Evolutionary conservation across 305 asterid species (phyloP).

Genomic region (Rubia balearica): DNA sequence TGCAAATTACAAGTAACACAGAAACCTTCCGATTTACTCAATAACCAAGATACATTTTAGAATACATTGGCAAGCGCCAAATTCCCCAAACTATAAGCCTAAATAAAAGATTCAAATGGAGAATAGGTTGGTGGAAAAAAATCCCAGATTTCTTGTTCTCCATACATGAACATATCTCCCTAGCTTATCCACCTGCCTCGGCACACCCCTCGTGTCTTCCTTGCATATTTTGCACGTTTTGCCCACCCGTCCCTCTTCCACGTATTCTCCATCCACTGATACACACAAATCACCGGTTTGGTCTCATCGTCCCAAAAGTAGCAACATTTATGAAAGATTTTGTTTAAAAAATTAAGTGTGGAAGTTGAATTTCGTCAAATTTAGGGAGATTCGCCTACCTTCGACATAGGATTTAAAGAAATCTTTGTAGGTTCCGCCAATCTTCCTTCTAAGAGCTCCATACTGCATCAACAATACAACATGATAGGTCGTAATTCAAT

Average conservation of each 20-base stretch:
- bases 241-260: constrained; percentile 98
- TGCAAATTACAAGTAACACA: background rate
- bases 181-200: constrained; percentile 70
- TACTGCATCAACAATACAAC: constrained; percentile 32
- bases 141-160: constrained; percentile 53
- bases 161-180: constrained; percentile 79
- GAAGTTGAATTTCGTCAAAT: no score
- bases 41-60: background rate
- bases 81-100: background rate
- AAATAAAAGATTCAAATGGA: constrained; percentile 23
- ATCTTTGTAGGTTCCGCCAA: constrained; percentile 94
- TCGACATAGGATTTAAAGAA: constrained; percentile 94
- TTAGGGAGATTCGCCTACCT: constrained; percentile 28
- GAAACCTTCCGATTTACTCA: background rate
- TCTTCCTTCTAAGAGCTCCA: constrained; percentile 93
- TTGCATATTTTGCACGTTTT: constrained; percentile 88
- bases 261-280: constrained; percentile 79
- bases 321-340: no score
- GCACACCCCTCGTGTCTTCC: constrained; percentile 76
- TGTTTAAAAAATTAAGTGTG: no score
- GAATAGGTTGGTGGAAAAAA: constrained; percentile 72
- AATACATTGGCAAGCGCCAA: background rate
- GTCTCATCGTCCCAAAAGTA: no score
- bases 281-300: no score
- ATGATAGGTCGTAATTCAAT: no score